phyloP scores from a whole-genome alignment of 164 flowering plant genomes.

The Dillenia suffruticosa region DNA sequence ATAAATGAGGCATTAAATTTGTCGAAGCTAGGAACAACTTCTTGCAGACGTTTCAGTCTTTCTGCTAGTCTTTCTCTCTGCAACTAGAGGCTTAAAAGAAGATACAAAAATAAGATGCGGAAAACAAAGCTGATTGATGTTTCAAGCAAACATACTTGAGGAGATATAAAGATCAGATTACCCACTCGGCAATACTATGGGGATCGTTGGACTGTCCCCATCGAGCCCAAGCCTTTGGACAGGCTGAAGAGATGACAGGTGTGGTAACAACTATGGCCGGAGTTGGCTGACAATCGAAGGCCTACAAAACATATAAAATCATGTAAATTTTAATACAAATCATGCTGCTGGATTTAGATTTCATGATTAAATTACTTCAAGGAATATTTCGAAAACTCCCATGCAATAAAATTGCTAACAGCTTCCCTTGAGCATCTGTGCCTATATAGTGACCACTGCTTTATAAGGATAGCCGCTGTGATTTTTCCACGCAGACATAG shows the following conservation, averaged over 20 bases:
- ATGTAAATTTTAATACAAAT: too few species aligned
- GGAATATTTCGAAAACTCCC: too few species aligned
- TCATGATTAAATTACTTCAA: too few species aligned
- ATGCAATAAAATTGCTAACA: too few species aligned
- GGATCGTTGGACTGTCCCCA: conserved; percentile 54
- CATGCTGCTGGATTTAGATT: too few species aligned
- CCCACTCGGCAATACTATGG: conserved; percentile 50
- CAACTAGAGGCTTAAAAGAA: conserved; percentile 21
- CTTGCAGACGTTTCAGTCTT: conserved; percentile 61
- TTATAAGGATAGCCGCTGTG: too few species aligned
- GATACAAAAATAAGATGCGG: not conserved
- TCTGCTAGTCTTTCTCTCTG: conserved; percentile 62
- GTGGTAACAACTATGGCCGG: conserved; percentile 23
- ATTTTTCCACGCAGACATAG: too few species aligned
- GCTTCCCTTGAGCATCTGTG: too few species aligned
- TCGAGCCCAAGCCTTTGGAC: conserved; percentile 41
- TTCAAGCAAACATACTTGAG: too few species aligned
- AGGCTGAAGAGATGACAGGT: conserved; percentile 39
- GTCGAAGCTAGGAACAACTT: conserved; percentile 57
- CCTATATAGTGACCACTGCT: too few species aligned
- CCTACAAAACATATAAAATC: conserved; percentile 13
- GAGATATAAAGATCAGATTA: conserved; percentile 9
- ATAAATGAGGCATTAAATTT: conserved; percentile 32
- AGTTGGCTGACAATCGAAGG: conserved; percentile 38
- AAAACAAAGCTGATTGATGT: not conserved